Percentiles rank a stretch among this genome's conserved stretches.
Evolutionary conservation across 148 eudicot genomes (phyloP).

Genomic region (Rhododendron henanense): DNA sequence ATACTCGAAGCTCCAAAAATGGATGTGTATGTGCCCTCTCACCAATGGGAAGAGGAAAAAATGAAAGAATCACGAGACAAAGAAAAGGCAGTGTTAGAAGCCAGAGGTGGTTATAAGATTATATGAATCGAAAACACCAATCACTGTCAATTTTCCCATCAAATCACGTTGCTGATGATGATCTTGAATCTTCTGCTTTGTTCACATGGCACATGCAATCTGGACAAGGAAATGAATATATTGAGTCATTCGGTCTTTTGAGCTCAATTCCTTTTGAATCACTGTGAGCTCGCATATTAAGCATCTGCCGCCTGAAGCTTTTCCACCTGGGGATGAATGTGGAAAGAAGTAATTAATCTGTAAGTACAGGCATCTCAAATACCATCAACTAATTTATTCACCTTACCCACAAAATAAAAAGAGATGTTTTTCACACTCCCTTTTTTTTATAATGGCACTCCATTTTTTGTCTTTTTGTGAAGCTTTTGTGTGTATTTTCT

Average conservation of each 20-base stretch:
- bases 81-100: conserved; percentile 22
- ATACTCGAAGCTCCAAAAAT: conserved; percentile 32
- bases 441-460: not conserved
- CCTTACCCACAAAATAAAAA: not conserved
- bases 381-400: not conserved
- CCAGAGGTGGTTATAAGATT: conserved; percentile 19
- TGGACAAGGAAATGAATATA: conserved; percentile 90
- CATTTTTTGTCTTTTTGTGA: not conserved
- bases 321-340: conserved; percentile 43
- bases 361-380: not conserved
- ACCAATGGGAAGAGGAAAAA: conserved; percentile 37
- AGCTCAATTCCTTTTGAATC: conserved; percentile 84
- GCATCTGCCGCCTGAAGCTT: conserved; percentile 82
- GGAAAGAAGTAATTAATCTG: not conserved
- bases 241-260: conserved; percentile 80
- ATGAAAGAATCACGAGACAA: conserved; percentile 43
- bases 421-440: not conserved
- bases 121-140: conserved; percentile 12
- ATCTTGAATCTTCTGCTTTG: conserved; percentile 59
- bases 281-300: conserved; percentile 78
- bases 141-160: not conserved
- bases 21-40: conserved; percentile 27
- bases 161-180: conserved; percentile 48
- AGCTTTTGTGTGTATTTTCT: not conserved
- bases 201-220: conserved; percentile 87